phyloP scores from a whole-genome alignment of 345 rosid species.

The Hibiscus tridactylites region DNA sequence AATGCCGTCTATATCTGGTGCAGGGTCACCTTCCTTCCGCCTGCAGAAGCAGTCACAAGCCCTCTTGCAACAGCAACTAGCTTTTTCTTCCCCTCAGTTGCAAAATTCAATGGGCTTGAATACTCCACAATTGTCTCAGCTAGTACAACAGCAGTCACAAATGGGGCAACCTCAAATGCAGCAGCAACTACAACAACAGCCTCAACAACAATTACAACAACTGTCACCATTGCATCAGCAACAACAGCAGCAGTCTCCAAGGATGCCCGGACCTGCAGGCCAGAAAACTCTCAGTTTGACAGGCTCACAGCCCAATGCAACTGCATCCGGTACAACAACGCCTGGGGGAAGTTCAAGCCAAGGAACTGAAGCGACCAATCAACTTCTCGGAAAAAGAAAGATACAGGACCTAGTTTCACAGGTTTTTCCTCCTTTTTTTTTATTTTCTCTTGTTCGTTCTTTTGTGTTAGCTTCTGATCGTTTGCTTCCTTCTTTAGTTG shows the following conservation, averaged over 20 bases:
- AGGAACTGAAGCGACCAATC: constrained; percentile 94
- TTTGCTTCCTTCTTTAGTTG: neutral
- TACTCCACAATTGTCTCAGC: constrained; percentile 70
- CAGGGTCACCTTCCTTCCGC: constrained; percentile 59
- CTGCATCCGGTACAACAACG: constrained; percentile 90
- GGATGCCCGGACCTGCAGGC: constrained; percentile 50
- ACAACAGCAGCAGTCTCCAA: constrained; percentile 58
- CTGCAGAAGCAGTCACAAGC: constrained; percentile 57
- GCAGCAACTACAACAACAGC: constrained; percentile 22
- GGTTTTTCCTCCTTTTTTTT: constrained; percentile 35
- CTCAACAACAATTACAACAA: constrained; percentile 25
- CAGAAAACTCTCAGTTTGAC: constrained; percentile 92
- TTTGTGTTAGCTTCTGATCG: neutral
- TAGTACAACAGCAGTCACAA: constrained; percentile 68
- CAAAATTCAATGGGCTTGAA: constrained; percentile 58
- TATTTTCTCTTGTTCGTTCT: neutral
- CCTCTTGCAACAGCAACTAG: constrained; percentile 64
- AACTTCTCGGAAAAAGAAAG: constrained; percentile 96
- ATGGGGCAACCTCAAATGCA: constrained; percentile 50
- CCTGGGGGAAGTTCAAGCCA: constrained; percentile 99
- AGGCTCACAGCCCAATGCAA: constrained; percentile 95
- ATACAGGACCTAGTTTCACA: constrained; percentile 96
- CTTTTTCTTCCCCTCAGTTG: constrained; percentile 64
- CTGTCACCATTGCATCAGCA: constrained; percentile 23
- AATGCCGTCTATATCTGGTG: constrained; percentile 55